phyloP scores from a whole-genome alignment of 352 stramenopile genomes.

The Blastocystis sp. region DNA sequence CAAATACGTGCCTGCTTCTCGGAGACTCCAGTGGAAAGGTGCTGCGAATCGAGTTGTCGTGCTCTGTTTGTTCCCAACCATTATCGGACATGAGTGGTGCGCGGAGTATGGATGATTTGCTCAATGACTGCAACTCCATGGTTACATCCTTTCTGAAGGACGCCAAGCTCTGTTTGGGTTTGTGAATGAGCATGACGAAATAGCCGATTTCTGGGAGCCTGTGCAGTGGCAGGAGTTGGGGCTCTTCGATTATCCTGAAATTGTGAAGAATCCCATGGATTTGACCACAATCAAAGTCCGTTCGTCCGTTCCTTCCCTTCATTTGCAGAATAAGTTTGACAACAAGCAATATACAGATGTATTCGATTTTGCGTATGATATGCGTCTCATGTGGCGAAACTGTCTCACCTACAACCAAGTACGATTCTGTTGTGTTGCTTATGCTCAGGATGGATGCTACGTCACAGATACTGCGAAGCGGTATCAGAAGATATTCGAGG shows the following conservation, averaged over 20 bases:
- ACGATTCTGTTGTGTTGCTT: neutral
- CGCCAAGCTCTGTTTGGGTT: neutral
- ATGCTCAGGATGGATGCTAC: slow-evolving; percentile 15
- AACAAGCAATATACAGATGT: slow-evolving; percentile 40
- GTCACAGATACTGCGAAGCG: slow-evolving; percentile 47
- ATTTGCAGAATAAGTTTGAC: slow-evolving; percentile 16
- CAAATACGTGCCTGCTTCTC: neutral
- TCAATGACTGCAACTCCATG: neutral
- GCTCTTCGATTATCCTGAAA: slow-evolving; percentile 31
- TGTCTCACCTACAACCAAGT: slow-evolving; percentile 64
- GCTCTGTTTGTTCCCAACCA: neutral
- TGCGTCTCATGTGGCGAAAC: slow-evolving; percentile 63
- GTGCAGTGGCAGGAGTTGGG: slow-evolving; percentile 65
- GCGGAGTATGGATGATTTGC: neutral
- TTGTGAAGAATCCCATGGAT: slow-evolving; percentile 69
- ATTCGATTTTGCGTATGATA: slow-evolving; percentile 70
- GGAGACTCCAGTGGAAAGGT: neutral
- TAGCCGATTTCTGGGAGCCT: slow-evolving; percentile 67
- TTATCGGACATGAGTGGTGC: neutral
- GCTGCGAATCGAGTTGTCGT: neutral
- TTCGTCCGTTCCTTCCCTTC: neutral
- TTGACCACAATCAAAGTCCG: slow-evolving; percentile 59
- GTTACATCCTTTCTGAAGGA: slow-evolving; percentile 27
- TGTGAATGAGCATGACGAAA: neutral
- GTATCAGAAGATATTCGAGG: slow-evolving; percentile 50